Evolutionary conservation across 805 yeast genomes (phyloP).

Genomic region (Cyberlindnera veronae): DNA sequence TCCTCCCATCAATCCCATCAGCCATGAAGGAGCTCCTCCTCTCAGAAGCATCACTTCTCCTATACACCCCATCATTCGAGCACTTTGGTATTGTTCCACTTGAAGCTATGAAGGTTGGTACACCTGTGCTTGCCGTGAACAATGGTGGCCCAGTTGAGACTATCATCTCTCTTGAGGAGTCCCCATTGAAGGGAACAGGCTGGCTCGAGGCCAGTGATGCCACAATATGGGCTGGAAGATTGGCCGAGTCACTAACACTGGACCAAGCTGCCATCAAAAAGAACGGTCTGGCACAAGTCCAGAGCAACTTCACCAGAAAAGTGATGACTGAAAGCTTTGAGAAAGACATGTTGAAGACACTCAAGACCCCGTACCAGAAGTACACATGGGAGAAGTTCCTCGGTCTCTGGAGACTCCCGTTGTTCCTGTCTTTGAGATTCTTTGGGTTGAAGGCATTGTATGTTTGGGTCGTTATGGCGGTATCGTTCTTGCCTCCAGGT

Average conservation of each 20-base stretch:
- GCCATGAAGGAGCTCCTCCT: slow-evolving; percentile 61
- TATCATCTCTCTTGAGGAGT: slow-evolving; percentile 31
- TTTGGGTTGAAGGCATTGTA: slow-evolving; percentile 10
- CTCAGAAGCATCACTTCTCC: slow-evolving; percentile 50
- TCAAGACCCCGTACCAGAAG: slow-evolving; percentile 22
- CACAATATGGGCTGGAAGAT: slow-evolving; percentile 50
- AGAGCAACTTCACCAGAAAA: slow-evolving; percentile 32
- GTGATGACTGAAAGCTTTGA: slow-evolving; percentile 40
- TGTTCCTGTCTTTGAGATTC: slow-evolving; percentile 12
- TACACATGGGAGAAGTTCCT: slow-evolving; percentile 32
- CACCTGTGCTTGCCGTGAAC: slow-evolving; percentile 81
- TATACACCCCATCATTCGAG: slow-evolving; percentile 89
- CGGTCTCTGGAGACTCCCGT: slow-evolving; percentile 23
- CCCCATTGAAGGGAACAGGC: slow-evolving; percentile 52
- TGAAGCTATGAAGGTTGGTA: slow-evolving; percentile 84
- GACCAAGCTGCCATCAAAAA: slow-evolving; percentile 14
- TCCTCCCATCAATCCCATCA: slow-evolving; percentile 77
- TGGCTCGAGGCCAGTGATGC: slow-evolving; percentile 50
- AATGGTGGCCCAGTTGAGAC: slow-evolving; percentile 95
- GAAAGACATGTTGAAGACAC: slow-evolving; percentile 30
- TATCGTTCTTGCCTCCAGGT: slow-evolving; percentile 21
- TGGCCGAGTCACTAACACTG: slow-evolving; percentile 37
- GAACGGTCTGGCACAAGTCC: slow-evolving; percentile 32
- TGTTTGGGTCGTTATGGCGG: slow-evolving; percentile 13
- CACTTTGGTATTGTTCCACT: slow-evolving; percentile 98